Base-by-base conservation (phyloP, 495 filamentous ascomycete species). In the Penicillium arizonense region DNA sequence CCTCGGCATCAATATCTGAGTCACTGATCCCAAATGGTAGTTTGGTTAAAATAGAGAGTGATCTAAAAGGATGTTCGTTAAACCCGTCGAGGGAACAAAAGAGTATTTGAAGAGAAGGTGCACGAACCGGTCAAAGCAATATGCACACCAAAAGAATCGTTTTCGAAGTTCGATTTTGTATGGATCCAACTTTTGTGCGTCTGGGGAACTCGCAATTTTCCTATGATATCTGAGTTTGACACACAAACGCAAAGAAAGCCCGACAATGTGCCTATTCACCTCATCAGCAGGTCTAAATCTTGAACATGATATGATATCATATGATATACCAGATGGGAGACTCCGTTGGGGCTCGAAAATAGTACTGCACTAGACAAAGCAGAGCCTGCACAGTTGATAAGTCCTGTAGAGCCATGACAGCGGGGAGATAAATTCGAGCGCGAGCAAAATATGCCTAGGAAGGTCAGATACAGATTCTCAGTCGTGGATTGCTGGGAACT, bases 71-170 rank as follows among this genome's bases (percentile, higher is more conserved):
- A 18, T 18, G 18, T 18, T 18, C 18, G 18, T 18, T 18, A 18
- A 18, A 18, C 1, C 18, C 18, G 18, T 18, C 18, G 18, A 18
- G 18, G 1, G 18, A 1, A 18, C 18, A 18, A 18, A 18, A 18
- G 1, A 18, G 18, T 1, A 18, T 18, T 18, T 18, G 18, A 18
- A 18, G 18, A 18, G 14, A 18, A n/a, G 8, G 20, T 12, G n/a
- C 1, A 44, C 50, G 20, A 21, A 50, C 53, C 53, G 37, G 37
- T 55, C 53, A 44, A 55, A 55, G 20, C 53, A 55, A 50, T 55
- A 55, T 44, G 53, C 53, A 40, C 53, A 55, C 53, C 53, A 55
- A 36, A 55, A 55, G 16, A 55, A 49, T 23, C 53, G 45, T 21
- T 55, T 55, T 14, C 41, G 46, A 36, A 55, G 53, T 28, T 55